A percentile compares a stretch with the other conserved stretches of the same genome.
phyloP scores from a whole-genome alignment of 2,329 filamentous ascomycete genomes.

The Pseudogymnoascus sp. region DNA sequence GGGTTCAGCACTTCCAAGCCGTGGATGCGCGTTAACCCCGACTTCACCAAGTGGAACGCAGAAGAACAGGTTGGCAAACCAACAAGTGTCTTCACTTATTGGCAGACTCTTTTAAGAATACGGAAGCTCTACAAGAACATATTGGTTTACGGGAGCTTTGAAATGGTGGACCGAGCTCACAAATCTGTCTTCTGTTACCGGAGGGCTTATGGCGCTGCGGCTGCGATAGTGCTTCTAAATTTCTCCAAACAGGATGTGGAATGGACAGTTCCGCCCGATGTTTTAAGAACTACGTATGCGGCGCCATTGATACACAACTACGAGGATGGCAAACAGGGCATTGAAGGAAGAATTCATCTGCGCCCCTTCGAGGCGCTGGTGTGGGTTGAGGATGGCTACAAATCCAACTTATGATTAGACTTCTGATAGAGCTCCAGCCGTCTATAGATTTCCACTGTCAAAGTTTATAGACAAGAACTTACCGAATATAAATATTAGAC shows the following conservation, averaged over 20 bases:
- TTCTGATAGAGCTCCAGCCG: background rate
- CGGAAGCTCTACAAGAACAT: conserved; percentile 54
- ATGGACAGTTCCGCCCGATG: background rate
- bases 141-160: conserved; percentile 60
- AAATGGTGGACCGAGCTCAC: conserved; percentile 41
- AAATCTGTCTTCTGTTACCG: conserved; percentile 50
- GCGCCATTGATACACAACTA: background rate
- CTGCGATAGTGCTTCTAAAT: conserved; percentile 27
- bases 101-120: conserved; percentile 46
- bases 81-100: conserved; percentile 51
- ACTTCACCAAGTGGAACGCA: conserved; percentile 55
- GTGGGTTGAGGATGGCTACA: conserved; percentile 5
- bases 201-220: conserved; percentile 28
- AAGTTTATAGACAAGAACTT: background rate
- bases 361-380: background rate
- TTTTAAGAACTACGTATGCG: background rate
- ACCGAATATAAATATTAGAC: conserved; percentile 1
- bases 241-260: conserved; percentile 15
- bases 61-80: conserved; percentile 40
- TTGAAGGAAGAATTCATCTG: background rate
- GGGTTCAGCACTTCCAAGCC: conserved; percentile 56
- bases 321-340: background rate
- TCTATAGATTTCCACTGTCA: background rate
- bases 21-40: conserved; percentile 64
- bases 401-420: background rate